Percentiles rank a stretch among this genome's conserved stretches.
These are phyloP conservation scores for Fraxinus paxiana DNA, from an alignment of 305 asterid species.

Conservation along the genomic window DNA sequence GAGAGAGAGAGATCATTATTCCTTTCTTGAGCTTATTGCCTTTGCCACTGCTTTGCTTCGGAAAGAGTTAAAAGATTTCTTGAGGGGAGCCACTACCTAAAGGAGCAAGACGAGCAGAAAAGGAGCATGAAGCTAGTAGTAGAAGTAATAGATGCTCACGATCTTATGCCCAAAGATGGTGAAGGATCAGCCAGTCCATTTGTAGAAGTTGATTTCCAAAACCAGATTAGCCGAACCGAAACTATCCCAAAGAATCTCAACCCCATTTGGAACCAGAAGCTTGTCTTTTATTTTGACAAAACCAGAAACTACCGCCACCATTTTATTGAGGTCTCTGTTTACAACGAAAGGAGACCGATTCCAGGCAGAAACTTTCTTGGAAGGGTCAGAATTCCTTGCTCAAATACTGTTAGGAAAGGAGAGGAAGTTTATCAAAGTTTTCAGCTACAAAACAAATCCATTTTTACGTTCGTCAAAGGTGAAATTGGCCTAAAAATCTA, in stretches of 20 bases:
- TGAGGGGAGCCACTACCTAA: slow-evolving; percentile 26
- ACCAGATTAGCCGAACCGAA: slow-evolving; percentile 42
- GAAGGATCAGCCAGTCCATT: slow-evolving; percentile 52
- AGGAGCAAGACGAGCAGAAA: slow-evolving; percentile 36
- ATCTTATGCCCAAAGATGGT: slow-evolving; percentile 52
- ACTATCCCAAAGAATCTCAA: slow-evolving; percentile 45
- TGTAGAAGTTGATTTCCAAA: slow-evolving; percentile 49
- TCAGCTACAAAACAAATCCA: slow-evolving; percentile 49
- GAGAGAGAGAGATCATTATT: slow-evolving; percentile 9
- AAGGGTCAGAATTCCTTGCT: slow-evolving; percentile 56
- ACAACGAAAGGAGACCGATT: slow-evolving; percentile 50
- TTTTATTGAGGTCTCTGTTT: slow-evolving; percentile 48
- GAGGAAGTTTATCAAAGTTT: slow-evolving; percentile 63
- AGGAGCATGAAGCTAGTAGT: slow-evolving; percentile 45
- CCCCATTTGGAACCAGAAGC: slow-evolving; percentile 54
- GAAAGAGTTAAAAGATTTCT: slow-evolving; percentile 44
- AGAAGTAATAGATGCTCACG: slow-evolving; percentile 50
- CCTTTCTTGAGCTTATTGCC: slow-evolving; percentile 22
- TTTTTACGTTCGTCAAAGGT: slow-evolving; percentile 48
- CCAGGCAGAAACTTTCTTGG: slow-evolving; percentile 61
- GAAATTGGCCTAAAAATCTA: slow-evolving; percentile 67
- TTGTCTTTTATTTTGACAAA: slow-evolving; percentile 41
- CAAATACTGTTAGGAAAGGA: slow-evolving; percentile 53
- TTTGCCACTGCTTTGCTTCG: slow-evolving; percentile 40
- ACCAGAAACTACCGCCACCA: slow-evolving; percentile 31